These are phyloP conservation scores for Kwoniella shivajii DNA, from an alignment of 1,284 basidiomycete genomes.

Conservation along the genomic window DNA sequence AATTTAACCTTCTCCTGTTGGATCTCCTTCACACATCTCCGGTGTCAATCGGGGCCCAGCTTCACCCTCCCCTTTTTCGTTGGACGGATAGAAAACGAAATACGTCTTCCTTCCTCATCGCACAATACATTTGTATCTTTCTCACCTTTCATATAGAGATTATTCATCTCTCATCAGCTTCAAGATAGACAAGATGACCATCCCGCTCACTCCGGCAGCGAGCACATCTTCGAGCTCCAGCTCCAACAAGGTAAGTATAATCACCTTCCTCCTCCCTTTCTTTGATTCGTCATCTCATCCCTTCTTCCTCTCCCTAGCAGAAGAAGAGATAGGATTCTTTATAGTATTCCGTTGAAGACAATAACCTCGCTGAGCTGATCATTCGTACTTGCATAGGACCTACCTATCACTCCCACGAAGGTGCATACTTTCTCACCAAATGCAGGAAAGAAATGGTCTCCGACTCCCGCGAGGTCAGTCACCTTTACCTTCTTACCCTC, in stretches of 20 bases:
- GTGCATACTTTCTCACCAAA: background rate
- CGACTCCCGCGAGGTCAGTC: background rate
- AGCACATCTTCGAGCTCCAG: background rate
- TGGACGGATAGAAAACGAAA: too few relatives aligned
- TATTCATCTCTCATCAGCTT: background rate
- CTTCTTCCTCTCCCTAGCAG: too few relatives aligned
- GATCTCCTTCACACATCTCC: too few relatives aligned
- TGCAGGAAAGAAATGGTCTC: background rate
- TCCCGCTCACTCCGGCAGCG: background rate
- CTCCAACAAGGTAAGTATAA: background rate
- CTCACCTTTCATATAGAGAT: background rate
- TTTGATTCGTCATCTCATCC: background rate
- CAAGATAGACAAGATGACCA: background rate
- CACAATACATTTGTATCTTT: too few relatives aligned
- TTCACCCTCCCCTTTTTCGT: too few relatives aligned
- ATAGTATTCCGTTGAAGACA: too few relatives aligned
- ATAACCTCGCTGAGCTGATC: too few relatives aligned
- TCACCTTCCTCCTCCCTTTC: background rate
- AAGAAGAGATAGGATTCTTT: too few relatives aligned
- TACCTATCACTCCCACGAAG: conserved; percentile 3
- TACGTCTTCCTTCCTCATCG: too few relatives aligned
- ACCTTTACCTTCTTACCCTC: background rate
- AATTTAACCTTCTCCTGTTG: too few relatives aligned
- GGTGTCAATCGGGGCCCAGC: too few relatives aligned
- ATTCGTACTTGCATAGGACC: background rate